Base-by-base conservation (phyloP, 768 basidiomycete species). In the Tulasnella sp. region DNA sequence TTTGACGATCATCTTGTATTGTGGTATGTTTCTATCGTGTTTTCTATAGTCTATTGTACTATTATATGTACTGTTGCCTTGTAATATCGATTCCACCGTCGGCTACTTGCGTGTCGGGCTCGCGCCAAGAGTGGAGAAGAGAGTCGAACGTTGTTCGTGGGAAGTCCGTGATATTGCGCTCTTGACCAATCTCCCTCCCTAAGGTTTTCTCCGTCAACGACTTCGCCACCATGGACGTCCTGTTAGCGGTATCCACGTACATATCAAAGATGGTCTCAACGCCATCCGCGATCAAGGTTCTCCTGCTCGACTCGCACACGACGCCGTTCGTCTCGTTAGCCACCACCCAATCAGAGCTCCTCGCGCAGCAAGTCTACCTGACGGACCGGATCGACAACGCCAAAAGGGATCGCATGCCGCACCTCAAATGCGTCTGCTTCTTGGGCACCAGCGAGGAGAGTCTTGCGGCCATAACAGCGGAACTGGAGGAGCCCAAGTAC, bases 381-480 rank as follows among this genome's bases (percentile, higher is more conserved):
- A 99, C 97, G 5, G 98, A 99, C 86, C 89, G 96, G 77, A 94
- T 99, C 82, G 98, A 99, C 87, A 99, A 99, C 87, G 91, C 86
- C 84, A 90, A 91, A 80, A 90, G 95, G 79, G 96, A 97, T 83
- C 86, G 94, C 35, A 95, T 98, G 90, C 90, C 94, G 16, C 97
- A 99, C 83, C 93, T 99, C 89, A 97, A 96, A 85, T 99, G 98
- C 83, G 90, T 99, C 75, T 97, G 95, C 84, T 96, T 99, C 83
- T 87, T 99, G 11, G 91, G 95, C 74, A 91, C 91, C 51, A 92
- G 88, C 77, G 91, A 93, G 71, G 90, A 92, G 40, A 96, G 94
- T 82, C 86, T 99, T 46, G 90, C 91, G 77, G 92, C 92, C 35
- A 87, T 98, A 77, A 92, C 92, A 81, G 86, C 88, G 77, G 98